These are phyloP conservation scores for Sonneratia caseolaris DNA, from an alignment of 345 rosid genomes.

Conservation along the genomic window DNA sequence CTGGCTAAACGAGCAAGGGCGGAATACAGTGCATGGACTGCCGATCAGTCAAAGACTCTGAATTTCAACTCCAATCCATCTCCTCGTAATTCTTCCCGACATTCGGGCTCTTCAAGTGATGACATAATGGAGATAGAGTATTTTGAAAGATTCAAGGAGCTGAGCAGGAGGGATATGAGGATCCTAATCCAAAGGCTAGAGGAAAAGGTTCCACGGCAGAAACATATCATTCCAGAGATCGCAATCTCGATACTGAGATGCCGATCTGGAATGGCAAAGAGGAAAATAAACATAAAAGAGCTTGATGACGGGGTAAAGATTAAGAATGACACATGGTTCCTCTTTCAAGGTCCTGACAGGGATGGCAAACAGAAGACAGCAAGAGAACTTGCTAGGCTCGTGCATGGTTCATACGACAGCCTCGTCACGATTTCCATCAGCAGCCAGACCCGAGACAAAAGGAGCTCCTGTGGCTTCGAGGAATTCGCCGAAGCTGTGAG, in stretches of 20 bases:
- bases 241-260: constrained; percentile 2
- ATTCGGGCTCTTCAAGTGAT: constrained; percentile 54
- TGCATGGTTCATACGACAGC: constrained; percentile 37
- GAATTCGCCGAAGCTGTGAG: constrained; percentile 56
- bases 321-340: constrained; percentile 74
- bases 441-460: constrained; percentile 33
- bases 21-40: neutral
- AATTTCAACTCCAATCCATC: neutral
- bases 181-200: neutral
- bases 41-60: neutral
- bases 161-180: constrained; percentile 14
- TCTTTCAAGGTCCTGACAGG: constrained; percentile 61
- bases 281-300: neutral
- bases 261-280: constrained; percentile 8
- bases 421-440: constrained; percentile 14
- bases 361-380: constrained; percentile 64
- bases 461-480: constrained; percentile 40
- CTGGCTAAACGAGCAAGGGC: neutral
- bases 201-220: constrained; percentile 7
- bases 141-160: constrained; percentile 44
- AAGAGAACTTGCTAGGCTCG: constrained; percentile 56
- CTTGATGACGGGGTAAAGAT: constrained; percentile 21
- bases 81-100: constrained; percentile 38
- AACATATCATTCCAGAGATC: neutral
- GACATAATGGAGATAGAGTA: constrained; percentile 47